A percentile compares a stretch with the other conserved stretches of the same genome.
Conservation (phyloP, 495 filamentous ascomycete genomes). For the Apodospora peruviana region DNA sequence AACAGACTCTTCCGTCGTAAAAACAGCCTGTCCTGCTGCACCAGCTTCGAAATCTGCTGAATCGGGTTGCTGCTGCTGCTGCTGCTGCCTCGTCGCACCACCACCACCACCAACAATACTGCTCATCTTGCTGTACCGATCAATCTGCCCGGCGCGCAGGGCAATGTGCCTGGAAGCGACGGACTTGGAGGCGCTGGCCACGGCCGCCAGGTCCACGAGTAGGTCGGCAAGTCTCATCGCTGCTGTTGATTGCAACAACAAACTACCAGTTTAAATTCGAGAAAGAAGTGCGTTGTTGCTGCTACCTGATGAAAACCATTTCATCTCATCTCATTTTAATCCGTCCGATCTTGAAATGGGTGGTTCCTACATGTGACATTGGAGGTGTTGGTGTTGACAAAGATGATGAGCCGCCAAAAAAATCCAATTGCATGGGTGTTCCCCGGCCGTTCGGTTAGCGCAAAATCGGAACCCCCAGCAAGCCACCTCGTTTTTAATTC, state of each 20-base stretch:
- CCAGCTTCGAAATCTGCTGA: background rate
- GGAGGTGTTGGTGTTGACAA: background rate
- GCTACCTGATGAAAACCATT: too few species aligned
- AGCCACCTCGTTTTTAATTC: too few species aligned
- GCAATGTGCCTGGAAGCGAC: constrained; percentile 76
- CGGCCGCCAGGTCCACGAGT: constrained; percentile 71
- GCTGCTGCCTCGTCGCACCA: constrained; percentile 1
- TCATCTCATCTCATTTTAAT: background rate
- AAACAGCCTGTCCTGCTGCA: too few species aligned
- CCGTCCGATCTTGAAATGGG: background rate
- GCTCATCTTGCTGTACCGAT: constrained; percentile 72
- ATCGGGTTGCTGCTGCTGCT: background rate
- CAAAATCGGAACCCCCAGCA: too few species aligned
- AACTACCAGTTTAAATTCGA: too few species aligned
- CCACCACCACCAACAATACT: constrained; percentile 60
- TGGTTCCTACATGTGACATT: too few species aligned
- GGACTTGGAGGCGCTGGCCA: constrained; percentile 70
- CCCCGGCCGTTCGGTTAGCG: too few species aligned
- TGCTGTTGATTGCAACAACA: too few species aligned
- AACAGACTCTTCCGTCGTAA: too few species aligned
- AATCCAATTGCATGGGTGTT: too few species aligned
- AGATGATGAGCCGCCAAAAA: background rate
- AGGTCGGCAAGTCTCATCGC: constrained; percentile 44
- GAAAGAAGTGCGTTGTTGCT: too few species aligned
- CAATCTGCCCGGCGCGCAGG: constrained; percentile 70